phyloP scores from a whole-genome alignment of 148 eudicot species.

The Camellia sinensis region DNA sequence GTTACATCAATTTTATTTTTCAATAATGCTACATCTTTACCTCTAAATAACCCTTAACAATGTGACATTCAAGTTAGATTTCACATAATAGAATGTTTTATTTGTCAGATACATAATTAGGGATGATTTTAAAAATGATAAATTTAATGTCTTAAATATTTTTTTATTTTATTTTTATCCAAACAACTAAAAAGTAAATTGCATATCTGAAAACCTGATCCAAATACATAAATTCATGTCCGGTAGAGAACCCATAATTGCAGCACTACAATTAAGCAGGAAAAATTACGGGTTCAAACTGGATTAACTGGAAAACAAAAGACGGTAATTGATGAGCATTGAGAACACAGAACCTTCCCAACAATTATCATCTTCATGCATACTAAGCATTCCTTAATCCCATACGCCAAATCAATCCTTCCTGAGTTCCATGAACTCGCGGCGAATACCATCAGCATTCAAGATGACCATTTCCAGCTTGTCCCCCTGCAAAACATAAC shows the following conservation, averaged over 20 bases:
- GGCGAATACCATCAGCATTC: conserved; percentile 62
- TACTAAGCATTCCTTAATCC: background rate
- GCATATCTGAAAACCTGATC: background rate
- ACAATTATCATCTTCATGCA: background rate
- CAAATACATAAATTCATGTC: conserved; percentile 4
- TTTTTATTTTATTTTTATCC: background rate
- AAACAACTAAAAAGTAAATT: background rate
- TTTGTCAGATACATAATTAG: no score
- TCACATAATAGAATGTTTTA: no score
- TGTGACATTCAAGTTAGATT: no score
- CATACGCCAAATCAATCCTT: conserved; percentile 38
- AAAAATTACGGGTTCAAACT: background rate
- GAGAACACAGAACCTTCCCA: background rate
- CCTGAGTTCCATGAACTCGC: conserved; percentile 78
- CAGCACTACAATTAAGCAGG: background rate
- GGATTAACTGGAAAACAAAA: background rate
- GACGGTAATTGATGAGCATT: background rate
- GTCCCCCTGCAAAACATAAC: conserved; percentile 67
- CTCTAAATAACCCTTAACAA: no score
- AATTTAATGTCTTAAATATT: no score
- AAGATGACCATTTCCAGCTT: conserved; percentile 74
- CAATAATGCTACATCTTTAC: no score
- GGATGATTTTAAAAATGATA: no score
- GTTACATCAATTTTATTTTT: no score
- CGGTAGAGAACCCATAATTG: background rate